Evolutionary conservation across 345 rosid genomes (phyloP).

Genomic region (Pistacia vera): DNA sequence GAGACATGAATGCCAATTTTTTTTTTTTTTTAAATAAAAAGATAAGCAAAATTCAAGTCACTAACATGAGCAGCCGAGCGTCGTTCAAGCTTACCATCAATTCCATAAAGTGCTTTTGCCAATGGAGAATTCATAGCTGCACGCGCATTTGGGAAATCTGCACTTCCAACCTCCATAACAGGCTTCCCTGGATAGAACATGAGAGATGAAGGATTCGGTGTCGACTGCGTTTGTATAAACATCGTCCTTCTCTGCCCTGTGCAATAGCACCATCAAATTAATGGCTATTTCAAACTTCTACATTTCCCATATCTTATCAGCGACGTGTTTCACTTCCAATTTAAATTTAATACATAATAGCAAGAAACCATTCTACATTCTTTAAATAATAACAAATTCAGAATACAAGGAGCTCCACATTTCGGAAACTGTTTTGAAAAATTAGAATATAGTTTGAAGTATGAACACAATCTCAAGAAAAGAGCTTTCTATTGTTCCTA

Average conservation of each 20-base stretch:
- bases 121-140: slow-evolving; percentile 73
- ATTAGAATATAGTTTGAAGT: no score
- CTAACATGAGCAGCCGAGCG: not conserved
- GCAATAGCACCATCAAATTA: slow-evolving; percentile 9
- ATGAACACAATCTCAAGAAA: no score
- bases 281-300: not conserved
- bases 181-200: slow-evolving; percentile 94
- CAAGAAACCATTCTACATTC: not conserved
- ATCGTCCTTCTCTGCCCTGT: slow-evolving; percentile 89
- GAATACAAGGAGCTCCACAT: no score
- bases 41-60: not conserved
- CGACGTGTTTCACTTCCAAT: no score
- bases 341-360: not conserved
- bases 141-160: slow-evolving; percentile 89
- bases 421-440: no score
- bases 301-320: not conserved
- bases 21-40: no score
- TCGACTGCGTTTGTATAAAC: slow-evolving; percentile 89
- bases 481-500: no score
- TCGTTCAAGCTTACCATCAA: slow-evolving; percentile 59
- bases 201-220: slow-evolving; percentile 94
- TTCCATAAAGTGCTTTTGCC: slow-evolving; percentile 72
- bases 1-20: not conserved
- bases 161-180: slow-evolving; percentile 91
- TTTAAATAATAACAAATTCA: no score